Base-by-base conservation (phyloP, 139 green algal genomes). In the Chlamydomonas sphaeroides region DNA sequence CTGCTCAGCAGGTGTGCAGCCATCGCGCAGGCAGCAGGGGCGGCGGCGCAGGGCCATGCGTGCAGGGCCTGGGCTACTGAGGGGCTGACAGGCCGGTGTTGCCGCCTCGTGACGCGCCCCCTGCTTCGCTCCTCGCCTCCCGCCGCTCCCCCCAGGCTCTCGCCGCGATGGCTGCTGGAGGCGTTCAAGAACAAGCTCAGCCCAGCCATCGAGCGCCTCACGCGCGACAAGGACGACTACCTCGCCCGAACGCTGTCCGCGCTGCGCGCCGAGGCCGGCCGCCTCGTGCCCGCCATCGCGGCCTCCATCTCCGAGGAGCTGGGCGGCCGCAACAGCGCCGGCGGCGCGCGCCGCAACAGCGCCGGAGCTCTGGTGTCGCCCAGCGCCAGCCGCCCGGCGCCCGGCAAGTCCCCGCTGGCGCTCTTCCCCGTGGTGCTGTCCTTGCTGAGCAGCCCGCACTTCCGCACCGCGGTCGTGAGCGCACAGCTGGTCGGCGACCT, bases 151-250 rank as follows among this genome's bases (percentile, higher is more conserved):
- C 65, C 33, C 83, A 91, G 90, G 80, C 83, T 93, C 63, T 90
- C 85, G 0, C 85, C 85, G 0, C 75, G 84, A 23, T 90, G 84
- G 79, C 85, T 97, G 71, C 75, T 95, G 42, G 85, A 89, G 65
- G 88, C 88, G 23, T 94, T 90, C 82, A 86, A 92, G 36, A n/a
- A 78, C 28, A 91, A 92, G 84, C 74, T 93, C 39, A 79, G 94
- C 23, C 68, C 86, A 18, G 73, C 84, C 28, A 79, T 94, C 48
- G 93, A 97, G 87, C 84, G 90, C 14, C 83, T 94, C 36, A 38
- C 84, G 71, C 82, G 84, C 17, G 93, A 97, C 28, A 88, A 86
- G 78, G 94, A 96, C 73, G 78, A 89, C 30, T 95, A 95, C 85
- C 67, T 92, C 38, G 57, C 80, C 51, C 45, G 80, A 3, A 91